phyloP scores from a whole-genome alignment of 345 rosid genomes.

The Orychophragmus violaceus region DNA sequence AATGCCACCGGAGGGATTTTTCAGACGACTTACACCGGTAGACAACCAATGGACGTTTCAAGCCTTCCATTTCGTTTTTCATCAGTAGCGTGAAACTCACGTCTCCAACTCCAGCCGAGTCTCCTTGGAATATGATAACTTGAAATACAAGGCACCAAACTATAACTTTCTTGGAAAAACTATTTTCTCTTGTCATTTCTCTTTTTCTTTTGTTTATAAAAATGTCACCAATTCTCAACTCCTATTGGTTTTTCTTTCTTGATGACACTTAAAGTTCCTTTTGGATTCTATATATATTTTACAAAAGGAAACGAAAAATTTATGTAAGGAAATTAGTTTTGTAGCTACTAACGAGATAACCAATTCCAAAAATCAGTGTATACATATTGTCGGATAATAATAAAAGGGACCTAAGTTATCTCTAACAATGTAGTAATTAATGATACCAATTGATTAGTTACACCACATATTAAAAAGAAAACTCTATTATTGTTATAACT shows the following conservation, averaged over 20 bases:
- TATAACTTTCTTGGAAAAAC: neutral
- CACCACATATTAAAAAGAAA: neutral
- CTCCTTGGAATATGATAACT: neutral
- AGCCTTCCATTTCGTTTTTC: slow-evolving; percentile 28
- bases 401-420: neutral
- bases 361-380: neutral
- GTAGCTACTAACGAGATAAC: slow-evolving; percentile 25
- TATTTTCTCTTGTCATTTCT: slow-evolving; percentile 13
- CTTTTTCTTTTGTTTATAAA: neutral
- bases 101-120: neutral
- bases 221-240: neutral
- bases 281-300: slow-evolving; percentile 9
- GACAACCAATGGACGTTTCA: slow-evolving; percentile 24
- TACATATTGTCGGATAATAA: neutral
- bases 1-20: slow-evolving; percentile 24
- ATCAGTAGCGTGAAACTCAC: slow-evolving; percentile 13
- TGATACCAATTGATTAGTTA: slow-evolving; percentile 12
- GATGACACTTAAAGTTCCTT: neutral
- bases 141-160: slow-evolving; percentile 19
- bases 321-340: slow-evolving; percentile 12
- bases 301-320: neutral
- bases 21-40: slow-evolving; percentile 23
- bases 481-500: slow-evolving; percentile 15
- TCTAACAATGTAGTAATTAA: slow-evolving; percentile 8
- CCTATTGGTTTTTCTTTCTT: neutral